Evolutionary conservation across 495 filamentous ascomycete species (phyloP).

Genomic region (Aspergillus affinis): DNA sequence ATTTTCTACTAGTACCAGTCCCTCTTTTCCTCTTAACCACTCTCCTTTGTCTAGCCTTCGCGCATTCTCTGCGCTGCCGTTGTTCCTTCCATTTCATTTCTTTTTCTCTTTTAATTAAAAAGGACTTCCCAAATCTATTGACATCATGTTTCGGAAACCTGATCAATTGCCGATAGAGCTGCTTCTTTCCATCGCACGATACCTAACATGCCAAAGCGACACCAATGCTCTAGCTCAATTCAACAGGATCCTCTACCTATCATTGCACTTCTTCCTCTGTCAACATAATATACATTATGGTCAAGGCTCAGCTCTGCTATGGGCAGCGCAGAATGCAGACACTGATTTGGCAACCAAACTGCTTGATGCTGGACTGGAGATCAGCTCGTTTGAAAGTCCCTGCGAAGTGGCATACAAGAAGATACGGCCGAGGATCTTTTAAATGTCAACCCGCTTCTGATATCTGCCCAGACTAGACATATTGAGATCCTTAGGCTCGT

Average conservation of each 20-base stretch:
- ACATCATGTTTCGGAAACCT: too few relatives aligned
- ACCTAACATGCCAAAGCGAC: constrained; percentile 1
- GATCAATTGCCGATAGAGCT: constrained; percentile 4
- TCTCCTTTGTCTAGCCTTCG: too few relatives aligned
- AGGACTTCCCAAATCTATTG: too few relatives aligned
- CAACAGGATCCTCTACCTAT: background rate
- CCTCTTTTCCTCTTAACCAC: too few relatives aligned
- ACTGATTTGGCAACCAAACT: background rate
- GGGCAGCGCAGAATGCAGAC: constrained; percentile 4
- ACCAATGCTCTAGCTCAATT: constrained; percentile 4
- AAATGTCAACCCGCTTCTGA: constrained; percentile 6
- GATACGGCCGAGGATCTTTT: background rate
- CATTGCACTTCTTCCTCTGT: constrained; percentile 1
- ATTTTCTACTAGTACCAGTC: too few relatives aligned
- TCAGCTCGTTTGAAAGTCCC: constrained; percentile 1
- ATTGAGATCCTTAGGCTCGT: background rate
- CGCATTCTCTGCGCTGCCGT: too few relatives aligned
- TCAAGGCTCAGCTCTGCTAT: constrained; percentile 3
- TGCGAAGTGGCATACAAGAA: background rate
- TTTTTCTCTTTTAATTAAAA: too few relatives aligned
- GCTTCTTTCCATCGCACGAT: constrained; percentile 4
- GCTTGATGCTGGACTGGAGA: constrained; percentile 5
- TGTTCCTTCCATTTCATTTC: too few relatives aligned
- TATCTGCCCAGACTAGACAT: background rate
- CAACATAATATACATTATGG: constrained; percentile 4